These are phyloP conservation scores for Trichophyton benhamiae DNA, from an alignment of 2,329 filamentous ascomycete species.

Conservation along the genomic window DNA sequence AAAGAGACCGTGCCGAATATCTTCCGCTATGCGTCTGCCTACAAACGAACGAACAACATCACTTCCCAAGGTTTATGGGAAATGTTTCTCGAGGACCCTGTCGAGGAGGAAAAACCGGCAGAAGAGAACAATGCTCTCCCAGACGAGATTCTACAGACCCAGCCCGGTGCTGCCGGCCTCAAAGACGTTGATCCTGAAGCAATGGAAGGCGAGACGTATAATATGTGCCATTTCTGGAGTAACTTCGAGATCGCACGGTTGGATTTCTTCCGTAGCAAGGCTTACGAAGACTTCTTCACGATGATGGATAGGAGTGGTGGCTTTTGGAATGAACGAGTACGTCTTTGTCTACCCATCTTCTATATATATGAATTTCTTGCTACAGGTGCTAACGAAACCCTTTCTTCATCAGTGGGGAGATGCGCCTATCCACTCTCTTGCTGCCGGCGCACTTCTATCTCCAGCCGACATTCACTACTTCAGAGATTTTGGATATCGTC, in stretches of 20 bases:
- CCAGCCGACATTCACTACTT: constrained; percentile 92
- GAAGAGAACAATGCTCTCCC: constrained; percentile 60
- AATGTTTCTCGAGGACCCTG: constrained; percentile 75
- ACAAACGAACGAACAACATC: constrained; percentile 83
- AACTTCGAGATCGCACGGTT: constrained; percentile 97
- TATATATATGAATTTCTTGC: constrained; percentile 6
- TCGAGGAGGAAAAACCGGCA: constrained; percentile 38
- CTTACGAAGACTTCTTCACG: constrained; percentile 95
- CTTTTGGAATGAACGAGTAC: constrained; percentile 97
- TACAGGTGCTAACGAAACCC: constrained; percentile 21
- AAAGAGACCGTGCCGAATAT: constrained; percentile 97
- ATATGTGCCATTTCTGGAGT: constrained; percentile 99
- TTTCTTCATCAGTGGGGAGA: constrained; percentile 73
- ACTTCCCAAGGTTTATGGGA: constrained; percentile 92
- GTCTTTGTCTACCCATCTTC: constrained; percentile 23
- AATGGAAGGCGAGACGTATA: constrained; percentile 97
- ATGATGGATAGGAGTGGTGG: constrained; percentile 98
- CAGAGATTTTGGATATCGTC: constrained; percentile 94
- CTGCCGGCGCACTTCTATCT: constrained; percentile 73
- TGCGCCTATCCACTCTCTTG: constrained; percentile 93
- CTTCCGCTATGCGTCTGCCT: constrained; percentile 96
- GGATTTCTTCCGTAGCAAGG: constrained; percentile 92
- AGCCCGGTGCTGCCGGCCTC: constrained; percentile 57
- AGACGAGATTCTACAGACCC: constrained; percentile 66
- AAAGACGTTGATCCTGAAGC: constrained; percentile 76